Base-by-base conservation (phyloP, 106 monocot species). In the Dioscorea dumetorum region DNA sequence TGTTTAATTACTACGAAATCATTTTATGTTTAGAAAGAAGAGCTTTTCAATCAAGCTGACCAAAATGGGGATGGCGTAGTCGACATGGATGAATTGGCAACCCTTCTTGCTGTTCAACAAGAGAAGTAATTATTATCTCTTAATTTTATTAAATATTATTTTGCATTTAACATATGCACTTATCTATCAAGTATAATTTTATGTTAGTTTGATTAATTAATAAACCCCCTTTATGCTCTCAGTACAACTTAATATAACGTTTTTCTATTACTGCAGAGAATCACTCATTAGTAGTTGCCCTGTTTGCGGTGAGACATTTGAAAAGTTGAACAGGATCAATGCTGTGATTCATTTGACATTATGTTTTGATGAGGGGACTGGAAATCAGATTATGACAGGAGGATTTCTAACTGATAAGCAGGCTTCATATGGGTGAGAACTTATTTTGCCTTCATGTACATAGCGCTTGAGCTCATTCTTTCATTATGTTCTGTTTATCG, bases 281-380 rank as follows among this genome's bases (percentile, higher is more conserved):
- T 63, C 88, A 48, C 84, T 97, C 62, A 91, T 97, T 23, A 97
- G 83, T 75, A 89, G 49, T 60, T 97, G 95, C 66, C 95, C 95
- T 77, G 95, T 97, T 64, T 97, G 95, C 73, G 91, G 91, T 58
- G 95, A 97, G 73, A 64, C 56, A 80, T 88, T 97, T 82, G 88
- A 84, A 4, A 89, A 91, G 24, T 76, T 74, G 63, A 76, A 87
- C 66, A 83, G 78, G 71, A 74, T 97, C 72, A 97, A 97, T 82
- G 91, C 70, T 76, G 79, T 97, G 22, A 89, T 97, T 61, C 95
- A 97, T 76, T 70, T 97, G 78, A 87, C 86, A 48, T 79, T 97
- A 74, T 97, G 95, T 68, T 97, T 97, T 67, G 95, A 97, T 61
- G 95, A 97, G 80, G 95, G 95, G 71, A 97, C 95, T 70, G 95